Conservation (phyloP, 495 filamentous ascomycete species). For the Xylaria cubensis region DNA sequence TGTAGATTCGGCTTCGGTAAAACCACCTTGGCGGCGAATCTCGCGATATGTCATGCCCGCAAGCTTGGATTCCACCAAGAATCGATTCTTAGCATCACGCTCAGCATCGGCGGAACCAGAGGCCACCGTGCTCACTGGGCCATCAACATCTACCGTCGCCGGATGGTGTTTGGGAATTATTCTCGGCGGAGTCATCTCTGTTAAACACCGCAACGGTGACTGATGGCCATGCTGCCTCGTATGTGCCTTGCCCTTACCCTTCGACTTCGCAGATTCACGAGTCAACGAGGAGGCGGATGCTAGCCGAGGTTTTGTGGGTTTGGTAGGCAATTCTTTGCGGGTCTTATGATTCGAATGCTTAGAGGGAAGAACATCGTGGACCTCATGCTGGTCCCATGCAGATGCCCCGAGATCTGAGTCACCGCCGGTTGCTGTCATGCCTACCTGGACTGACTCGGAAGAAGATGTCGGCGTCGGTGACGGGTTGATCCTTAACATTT, state of each 20-base stretch:
- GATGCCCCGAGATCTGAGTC: slow-evolving; percentile 32
- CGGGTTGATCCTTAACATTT: slow-evolving; percentile 42
- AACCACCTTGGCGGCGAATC: slow-evolving; percentile 70
- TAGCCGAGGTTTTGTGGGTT: slow-evolving; percentile 51
- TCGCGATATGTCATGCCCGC: slow-evolving; percentile 80
- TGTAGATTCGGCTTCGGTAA: slow-evolving; percentile 85
- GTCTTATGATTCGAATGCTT: slow-evolving; percentile 31
- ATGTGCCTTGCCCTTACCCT: slow-evolving; percentile 28
- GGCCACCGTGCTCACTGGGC: neutral
- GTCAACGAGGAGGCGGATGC: slow-evolving; percentile 33
- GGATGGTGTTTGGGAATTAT: neutral
- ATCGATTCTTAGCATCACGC: slow-evolving; percentile 59
- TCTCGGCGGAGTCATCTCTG: neutral
- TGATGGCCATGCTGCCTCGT: neutral
- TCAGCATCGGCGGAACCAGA: slow-evolving; percentile 16
- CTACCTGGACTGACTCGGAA: slow-evolving; percentile 43
- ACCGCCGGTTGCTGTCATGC: slow-evolving; percentile 28
- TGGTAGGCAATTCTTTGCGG: slow-evolving; percentile 45
- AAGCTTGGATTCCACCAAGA: slow-evolving; percentile 68
- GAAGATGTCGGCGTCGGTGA: slow-evolving; percentile 44
- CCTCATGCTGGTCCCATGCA: slow-evolving; percentile 28
- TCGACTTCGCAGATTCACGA: slow-evolving; percentile 20
- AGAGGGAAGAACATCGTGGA: slow-evolving; percentile 23
- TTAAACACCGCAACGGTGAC: slow-evolving; percentile 1
- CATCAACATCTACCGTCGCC: neutral